These are phyloP conservation scores for Backusella macrospora DNA, from an alignment of 192 early-diverging fungal genomes.

Conservation along the genomic window DNA sequence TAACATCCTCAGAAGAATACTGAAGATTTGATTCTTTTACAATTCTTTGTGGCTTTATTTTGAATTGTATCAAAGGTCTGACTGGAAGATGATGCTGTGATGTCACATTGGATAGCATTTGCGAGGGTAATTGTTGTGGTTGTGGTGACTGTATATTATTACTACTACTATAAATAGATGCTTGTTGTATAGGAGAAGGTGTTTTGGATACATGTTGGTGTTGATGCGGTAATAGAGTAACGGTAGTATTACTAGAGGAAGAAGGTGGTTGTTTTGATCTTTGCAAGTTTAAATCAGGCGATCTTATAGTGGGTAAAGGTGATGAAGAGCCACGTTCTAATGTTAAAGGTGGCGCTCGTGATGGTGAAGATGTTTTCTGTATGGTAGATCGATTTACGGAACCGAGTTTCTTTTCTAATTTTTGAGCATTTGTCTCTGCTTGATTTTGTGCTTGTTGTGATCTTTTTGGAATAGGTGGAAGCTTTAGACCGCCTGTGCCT, in stretches of 20 bases:
- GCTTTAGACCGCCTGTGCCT: not conserved
- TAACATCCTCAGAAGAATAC: not conserved
- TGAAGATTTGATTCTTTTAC: not conserved
- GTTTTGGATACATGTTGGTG: not conserved
- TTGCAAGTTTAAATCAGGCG: not conserved
- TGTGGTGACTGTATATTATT: not conserved
- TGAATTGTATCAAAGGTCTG: not conserved
- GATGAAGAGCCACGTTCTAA: not conserved
- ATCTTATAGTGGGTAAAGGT: not conserved
- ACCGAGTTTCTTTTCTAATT: not conserved
- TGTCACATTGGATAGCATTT: not conserved
- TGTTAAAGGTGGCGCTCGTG: not conserved
- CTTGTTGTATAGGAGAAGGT: not conserved
- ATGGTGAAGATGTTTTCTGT: not conserved
- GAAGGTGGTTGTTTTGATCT: not conserved
- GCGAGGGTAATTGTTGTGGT: not conserved
- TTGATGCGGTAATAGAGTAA: not conserved
- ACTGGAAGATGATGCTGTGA: not conserved
- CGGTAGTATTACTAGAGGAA: not conserved
- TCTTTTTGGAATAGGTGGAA: not conserved
- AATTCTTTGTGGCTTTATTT: not conserved
- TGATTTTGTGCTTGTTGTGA: not conserved
- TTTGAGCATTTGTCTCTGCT: not conserved
- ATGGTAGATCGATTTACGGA: not conserved
- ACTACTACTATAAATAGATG: not conserved